Evolutionary conservation across 2,329 filamentous ascomycete genomes (phyloP), one percentile per base, ranked within the genome.

Genomic region (Trichoderma breve): DNA sequence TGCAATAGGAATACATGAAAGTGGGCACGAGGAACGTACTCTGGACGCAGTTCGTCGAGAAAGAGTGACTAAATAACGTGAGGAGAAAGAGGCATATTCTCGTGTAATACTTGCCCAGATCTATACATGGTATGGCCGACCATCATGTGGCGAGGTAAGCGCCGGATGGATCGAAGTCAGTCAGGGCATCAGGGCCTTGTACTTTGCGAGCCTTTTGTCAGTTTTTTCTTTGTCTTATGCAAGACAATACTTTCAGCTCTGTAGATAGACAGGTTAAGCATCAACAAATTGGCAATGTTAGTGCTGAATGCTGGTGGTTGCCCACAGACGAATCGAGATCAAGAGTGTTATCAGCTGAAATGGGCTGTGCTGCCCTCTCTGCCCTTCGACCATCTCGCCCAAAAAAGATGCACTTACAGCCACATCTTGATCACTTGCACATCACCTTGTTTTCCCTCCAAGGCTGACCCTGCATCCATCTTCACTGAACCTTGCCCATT

Each of bases 1-100:
- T 76, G 72, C 75, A 79, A 78, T 78, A 72, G 73, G 71, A 70
- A 63, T 69, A 73, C 71, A 70, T 66, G 73, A 74, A 72, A 71
- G 75, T 73, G 71, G 76, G 74, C 79, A 81, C 79, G 79, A 74
- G 79, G 76, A 75, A 72, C 74, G 75, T 74, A 66, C 64, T 75
- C 73, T 76, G 74, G 74, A 77, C 65, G 74, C 73, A 76, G 79
- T 80, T 81, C 74, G 78, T 77, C 74, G 74, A 57, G 74, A 70
- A 63, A 57, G 68, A 65, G 74, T 63, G 47, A 36, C 63, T 67
- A 72, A 62, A 67, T 74, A 73, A 77, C 75, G 74, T 74, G 75
- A 77, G 77, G 62, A 36, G 58, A 75, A 18, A 77, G 77, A 78
- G 76, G 75, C 70, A 74, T 72, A 76, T 75, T 73, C 71, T 74